Evolutionary conservation across 768 basidiomycete genomes (phyloP), one percentile per base, ranked within the genome.

Genomic region (Gyrodon lividus): DNA sequence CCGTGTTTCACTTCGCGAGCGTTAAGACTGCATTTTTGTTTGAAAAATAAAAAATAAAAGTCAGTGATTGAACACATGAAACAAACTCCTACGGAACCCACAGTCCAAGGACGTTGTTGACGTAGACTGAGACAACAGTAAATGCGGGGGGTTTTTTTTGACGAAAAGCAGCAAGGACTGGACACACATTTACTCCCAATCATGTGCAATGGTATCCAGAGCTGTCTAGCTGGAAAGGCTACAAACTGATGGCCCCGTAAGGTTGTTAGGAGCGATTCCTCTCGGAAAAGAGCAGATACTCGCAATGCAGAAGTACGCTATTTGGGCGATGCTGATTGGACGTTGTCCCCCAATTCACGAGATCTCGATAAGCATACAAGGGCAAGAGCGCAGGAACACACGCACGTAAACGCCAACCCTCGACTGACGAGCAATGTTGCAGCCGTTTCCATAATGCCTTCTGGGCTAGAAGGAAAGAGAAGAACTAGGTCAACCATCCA

Each of bases 201-300:
- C 68, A 68, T 70, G 46, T 68, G 64, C 2, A 68, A 13, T 10
- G 59, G 55, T 39, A 68, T 31, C 67, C 68, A 70, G 44, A 43
- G 49, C 12, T 31, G 60, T 30, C 34, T 56, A 9, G 59, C 53
- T 3, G 67, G 68, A 6, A 52, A 43, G 5, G 44, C 58, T 13
- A 66, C 9, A 30, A 68, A 66, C 68, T 70, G 19, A 4, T 16
- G 1, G 1, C 12, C 8, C 28, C 6, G 33, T n/a, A 22, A 34
- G 2, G 19, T 5, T 13, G 16, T 65, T n/a, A 54, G 9, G 1
- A 40, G 7, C 1, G 6, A n/a, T 43, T 3, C 2, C 2, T 14
- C 26, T 13, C 16, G 7, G 33, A 16, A 14, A 16, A 35, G n/a
- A 17, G 22, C n/a, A 3, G n/a, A 41, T 19, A 55, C 67, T 6